Evolutionary conservation across 768 basidiomycete species (phyloP), one percentile per base, ranked within the genome.

Genomic region (Lentinula boryana): DNA sequence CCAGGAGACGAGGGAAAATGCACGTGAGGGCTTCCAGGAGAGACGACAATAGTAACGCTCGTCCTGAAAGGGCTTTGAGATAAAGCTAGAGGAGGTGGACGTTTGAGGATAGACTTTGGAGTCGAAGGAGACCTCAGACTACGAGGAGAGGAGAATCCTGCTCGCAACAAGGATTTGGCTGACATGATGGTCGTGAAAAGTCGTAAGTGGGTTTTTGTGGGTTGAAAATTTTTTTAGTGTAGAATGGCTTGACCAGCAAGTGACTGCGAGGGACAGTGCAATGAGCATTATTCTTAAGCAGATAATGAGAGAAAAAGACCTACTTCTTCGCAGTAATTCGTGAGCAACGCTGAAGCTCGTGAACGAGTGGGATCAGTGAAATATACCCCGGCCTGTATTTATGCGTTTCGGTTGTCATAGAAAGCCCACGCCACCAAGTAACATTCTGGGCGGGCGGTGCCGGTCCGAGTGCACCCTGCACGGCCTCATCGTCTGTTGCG

Each of bases 201-300:
- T 58, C 57, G 57, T 57, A 57, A 57, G 31, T 31, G 27, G 41
- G 18, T 18, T 32, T 32, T 8, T 27, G 41, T 50, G 33, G 15
- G 16, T 23, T 32, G 15, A 3, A 35, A 58, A 21, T 49, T 36
- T 53, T 53, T 53, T 48, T 21, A 48, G 31, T 10, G 50, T 4
- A 33, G 57, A 58, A 58, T 58, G 32, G 33, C 48, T 58, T 58
- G 57, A 23, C 57, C 57, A 58, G 57, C 57, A 58, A 50, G 48
- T 33, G 36, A 58, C 57, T 58, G 3, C 15, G 43, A 58, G 10
- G 9, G 15, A 43, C 4, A 46, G 32, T 3, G 18, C 9, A 21
- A 8, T 43, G 10, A 32, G 35, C 21, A 38, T 46, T 32, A 10
- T 32, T 33, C 23, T 21, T 21, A 16, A 44, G 9, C 3, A 4